Evolutionary conservation across 1,139 yeast species (phyloP).

Genomic region (Hansenula anomala): DNA sequence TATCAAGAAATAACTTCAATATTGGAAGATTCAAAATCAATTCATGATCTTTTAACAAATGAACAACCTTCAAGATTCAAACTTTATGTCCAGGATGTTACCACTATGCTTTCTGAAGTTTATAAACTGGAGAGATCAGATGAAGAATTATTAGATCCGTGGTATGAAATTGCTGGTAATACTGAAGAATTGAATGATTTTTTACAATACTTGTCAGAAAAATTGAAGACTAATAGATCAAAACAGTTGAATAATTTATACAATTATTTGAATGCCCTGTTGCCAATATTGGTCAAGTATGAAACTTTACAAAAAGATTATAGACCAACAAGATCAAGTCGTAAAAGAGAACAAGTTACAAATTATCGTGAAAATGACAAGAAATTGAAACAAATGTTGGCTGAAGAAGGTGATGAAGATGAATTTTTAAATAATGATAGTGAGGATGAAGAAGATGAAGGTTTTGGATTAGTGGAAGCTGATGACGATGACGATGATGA

Average conservation of each 20-base stretch:
- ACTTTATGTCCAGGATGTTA: slow-evolving; percentile 47
- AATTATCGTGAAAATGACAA: slow-evolving; percentile 5
- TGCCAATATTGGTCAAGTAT: slow-evolving; percentile 12
- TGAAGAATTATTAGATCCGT: slow-evolving; percentile 19
- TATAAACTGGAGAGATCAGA: slow-evolving; percentile 9
- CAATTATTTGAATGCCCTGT: slow-evolving; percentile 9
- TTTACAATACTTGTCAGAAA: slow-evolving; percentile 25
- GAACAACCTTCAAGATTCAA: slow-evolving; percentile 37
- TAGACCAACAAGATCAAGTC: slow-evolving; percentile 7
- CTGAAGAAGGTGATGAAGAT: not conserved
- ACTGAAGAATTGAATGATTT: slow-evolving; percentile 31
- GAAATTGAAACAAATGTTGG: slow-evolving; percentile 2
- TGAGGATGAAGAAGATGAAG: slow-evolving; percentile 11
- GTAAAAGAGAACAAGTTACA: slow-evolving; percentile 9
- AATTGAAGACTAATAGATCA: slow-evolving; percentile 19
- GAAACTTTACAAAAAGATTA: slow-evolving; percentile 10
- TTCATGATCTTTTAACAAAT: slow-evolving; percentile 12
- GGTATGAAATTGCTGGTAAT: slow-evolving; percentile 43
- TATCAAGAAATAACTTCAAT: slow-evolving; percentile 13
- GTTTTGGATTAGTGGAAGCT: slow-evolving; percentile 8
- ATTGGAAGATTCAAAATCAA: slow-evolving; percentile 16
- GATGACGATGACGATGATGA: slow-evolving; percentile 10
- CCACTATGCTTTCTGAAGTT: slow-evolving; percentile 30
- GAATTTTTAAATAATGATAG: not conserved
- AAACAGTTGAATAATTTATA: slow-evolving; percentile 5